Evolutionary conservation across 2,329 filamentous ascomycete genomes (phyloP).

Genomic region (Paecilomyces sp.): DNA sequence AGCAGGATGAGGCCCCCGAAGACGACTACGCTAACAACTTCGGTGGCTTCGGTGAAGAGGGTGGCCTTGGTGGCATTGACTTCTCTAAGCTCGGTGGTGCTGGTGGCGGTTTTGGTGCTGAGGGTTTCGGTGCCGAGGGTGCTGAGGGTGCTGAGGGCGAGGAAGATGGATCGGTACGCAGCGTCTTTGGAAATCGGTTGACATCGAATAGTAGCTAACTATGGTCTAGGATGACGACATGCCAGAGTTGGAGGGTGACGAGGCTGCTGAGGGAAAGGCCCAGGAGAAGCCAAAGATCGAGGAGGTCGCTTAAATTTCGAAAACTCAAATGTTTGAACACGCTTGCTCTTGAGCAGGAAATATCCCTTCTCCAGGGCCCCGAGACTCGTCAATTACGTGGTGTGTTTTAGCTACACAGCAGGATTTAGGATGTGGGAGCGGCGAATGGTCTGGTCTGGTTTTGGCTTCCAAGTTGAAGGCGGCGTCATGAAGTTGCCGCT

Average conservation of each 20-base stretch:
- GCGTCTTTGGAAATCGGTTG: neutral
- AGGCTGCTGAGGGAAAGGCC: constrained; percentile 37
- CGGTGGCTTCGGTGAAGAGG: constrained; percentile 50
- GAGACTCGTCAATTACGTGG: neutral
- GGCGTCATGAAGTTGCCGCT: neutral
- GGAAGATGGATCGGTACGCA: constrained; percentile 28
- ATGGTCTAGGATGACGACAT: constrained; percentile 65
- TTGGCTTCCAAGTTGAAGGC: neutral
- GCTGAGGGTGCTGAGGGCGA: constrained; percentile 25
- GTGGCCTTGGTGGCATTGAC: constrained; percentile 80
- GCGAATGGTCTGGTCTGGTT: neutral
- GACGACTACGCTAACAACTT: constrained; percentile 58
- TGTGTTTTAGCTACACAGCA: neutral
- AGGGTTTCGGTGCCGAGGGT: constrained; percentile 10
- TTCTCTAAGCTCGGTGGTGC: constrained; percentile 81
- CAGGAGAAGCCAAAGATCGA: constrained; percentile 37
- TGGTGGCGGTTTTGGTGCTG: neutral
- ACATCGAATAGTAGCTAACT: constrained; percentile 5
- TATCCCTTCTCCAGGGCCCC: neutral
- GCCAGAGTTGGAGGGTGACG: constrained; percentile 67
- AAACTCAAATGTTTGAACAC: neutral
- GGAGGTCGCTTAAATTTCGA: constrained; percentile 18
- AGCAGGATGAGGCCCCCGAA: constrained; percentile 84
- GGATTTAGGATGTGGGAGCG: neutral
- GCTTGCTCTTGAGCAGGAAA: neutral